A percentile compares a stretch with the other conserved stretches of the same genome.
These are phyloP conservation scores for Tilletia setariae DNA, from an alignment of 1,284 basidiomycete genomes.

Conservation along the genomic window DNA sequence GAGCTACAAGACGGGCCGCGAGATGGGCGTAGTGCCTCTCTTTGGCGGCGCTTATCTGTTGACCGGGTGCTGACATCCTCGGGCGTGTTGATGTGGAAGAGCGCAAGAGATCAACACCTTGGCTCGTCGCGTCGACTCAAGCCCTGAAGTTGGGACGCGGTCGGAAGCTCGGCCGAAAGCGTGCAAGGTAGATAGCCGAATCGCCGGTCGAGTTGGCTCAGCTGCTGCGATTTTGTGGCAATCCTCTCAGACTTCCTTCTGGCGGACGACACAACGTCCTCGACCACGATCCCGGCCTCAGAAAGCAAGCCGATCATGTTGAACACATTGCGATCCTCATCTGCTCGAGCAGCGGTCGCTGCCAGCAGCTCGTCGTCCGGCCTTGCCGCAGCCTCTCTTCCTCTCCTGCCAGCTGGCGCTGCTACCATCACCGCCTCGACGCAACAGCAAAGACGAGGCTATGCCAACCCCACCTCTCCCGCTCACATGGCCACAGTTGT, in stretches of 20 bases:
- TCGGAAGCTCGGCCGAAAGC: no score
- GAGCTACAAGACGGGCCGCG: constrained; percentile 19
- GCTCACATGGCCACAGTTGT: constrained; percentile 43
- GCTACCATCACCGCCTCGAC: no score
- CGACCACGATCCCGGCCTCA: not conserved
- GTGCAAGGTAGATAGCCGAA: not conserved
- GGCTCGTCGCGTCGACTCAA: not conserved
- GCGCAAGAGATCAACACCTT: not conserved
- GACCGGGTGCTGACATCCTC: constrained; percentile 10
- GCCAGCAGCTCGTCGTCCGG: no score
- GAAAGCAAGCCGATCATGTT: no score
- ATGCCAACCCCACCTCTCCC: constrained; percentile 38
- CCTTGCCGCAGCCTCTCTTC: no score
- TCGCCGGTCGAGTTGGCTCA: not conserved
- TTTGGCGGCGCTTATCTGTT: constrained; percentile 17
- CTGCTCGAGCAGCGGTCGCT: not conserved
- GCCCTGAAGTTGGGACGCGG: no score
- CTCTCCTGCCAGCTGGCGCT: no score
- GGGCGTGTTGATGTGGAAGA: not conserved
- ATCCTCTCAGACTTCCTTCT: no score
- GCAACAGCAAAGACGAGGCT: constrained; percentile 21
- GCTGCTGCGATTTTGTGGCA: not conserved
- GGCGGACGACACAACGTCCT: not conserved
- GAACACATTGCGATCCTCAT: not conserved
- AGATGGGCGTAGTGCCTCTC: constrained; percentile 29